A percentile compares a stretch with the other conserved stretches of the same genome.
Evolutionary conservation across 2,329 filamentous ascomycete genomes (phyloP).

Genomic region (Xylariaceae sp.): DNA sequence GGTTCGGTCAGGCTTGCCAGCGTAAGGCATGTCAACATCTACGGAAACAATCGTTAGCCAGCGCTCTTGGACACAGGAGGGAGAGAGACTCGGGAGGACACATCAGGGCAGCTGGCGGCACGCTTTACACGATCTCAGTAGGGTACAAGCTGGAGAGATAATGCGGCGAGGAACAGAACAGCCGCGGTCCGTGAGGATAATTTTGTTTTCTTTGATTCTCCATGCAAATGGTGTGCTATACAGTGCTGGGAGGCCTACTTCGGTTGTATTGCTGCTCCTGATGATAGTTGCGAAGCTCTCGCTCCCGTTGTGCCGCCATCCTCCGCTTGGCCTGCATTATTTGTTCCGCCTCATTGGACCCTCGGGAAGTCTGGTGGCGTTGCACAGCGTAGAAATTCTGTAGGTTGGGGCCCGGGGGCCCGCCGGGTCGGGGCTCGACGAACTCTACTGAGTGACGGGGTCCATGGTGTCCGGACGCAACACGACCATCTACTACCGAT

Average conservation of each 20-base stretch:
- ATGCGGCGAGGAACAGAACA: conserved; percentile 23
- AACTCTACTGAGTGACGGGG: conserved; percentile 81
- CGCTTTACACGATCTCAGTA: conserved; percentile 27
- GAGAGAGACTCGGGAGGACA: conserved; percentile 19
- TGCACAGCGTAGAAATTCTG: conserved; percentile 94
- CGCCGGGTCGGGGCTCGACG: conserved; percentile 62
- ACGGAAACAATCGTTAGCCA: conserved; percentile 36
- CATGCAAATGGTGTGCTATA: conserved; percentile 53
- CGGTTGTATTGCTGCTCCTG: conserved; percentile 99
- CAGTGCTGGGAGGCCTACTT: conserved; percentile 84
- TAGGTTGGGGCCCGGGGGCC: conserved; percentile 69
- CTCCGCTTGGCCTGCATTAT: conserved; percentile 99
- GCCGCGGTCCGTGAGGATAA: conserved; percentile 26
- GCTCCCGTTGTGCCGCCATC: conserved; percentile 98
- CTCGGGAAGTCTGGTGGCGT: conserved; percentile 79
- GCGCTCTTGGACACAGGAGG: conserved; percentile 16
- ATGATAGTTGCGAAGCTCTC: conserved; percentile 98
- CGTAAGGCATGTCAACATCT: conserved; percentile 46
- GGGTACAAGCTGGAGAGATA: conserved; percentile 25
- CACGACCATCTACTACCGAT: conserved; percentile 59
- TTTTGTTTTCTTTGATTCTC: conserved; percentile 35
- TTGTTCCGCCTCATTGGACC: conserved; percentile 89
- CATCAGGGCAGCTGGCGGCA: conserved; percentile 19
- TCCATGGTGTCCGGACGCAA: conserved; percentile 48
- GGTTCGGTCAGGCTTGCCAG: conserved; percentile 76